phyloP scores from a whole-genome alignment of 228 moss, liverwort and hornwort genomes.

The Sphagnum fallax region DNA sequence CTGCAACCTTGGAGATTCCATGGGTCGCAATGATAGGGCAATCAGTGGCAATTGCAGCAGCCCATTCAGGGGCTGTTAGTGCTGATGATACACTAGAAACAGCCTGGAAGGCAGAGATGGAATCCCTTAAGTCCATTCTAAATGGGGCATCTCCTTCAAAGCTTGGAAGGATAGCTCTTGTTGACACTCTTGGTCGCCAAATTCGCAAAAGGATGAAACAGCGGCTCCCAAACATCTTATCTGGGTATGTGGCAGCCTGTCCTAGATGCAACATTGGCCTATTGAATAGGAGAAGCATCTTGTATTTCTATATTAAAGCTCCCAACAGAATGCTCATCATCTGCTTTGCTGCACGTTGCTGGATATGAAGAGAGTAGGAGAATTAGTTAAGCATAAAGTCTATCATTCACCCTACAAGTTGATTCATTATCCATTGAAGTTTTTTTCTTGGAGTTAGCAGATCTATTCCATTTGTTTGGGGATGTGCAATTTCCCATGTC shows the following conservation, averaged over 20 bases:
- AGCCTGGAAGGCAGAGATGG: constrained; percentile 98
- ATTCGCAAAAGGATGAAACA: constrained; percentile 80
- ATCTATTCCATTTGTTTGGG: too few species aligned
- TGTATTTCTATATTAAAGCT: not conserved
- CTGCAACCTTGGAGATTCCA: constrained; percentile 74
- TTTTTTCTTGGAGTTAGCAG: too few species aligned
- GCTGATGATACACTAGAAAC: constrained; percentile 88
- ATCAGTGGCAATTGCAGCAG: constrained; percentile 96
- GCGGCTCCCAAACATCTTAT: constrained; percentile 78
- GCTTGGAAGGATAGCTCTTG: constrained; percentile 84
- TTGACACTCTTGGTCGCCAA: constrained; percentile 76
- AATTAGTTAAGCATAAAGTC: too few species aligned
- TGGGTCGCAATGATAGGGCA: constrained; percentile 99
- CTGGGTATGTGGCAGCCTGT: constrained; percentile 49
- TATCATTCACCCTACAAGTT: too few species aligned
- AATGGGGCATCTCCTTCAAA: constrained; percentile 68
- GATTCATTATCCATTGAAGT: too few species aligned
- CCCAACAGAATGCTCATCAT: too few species aligned
- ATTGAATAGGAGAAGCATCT: not conserved
- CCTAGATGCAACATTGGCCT: not conserved
- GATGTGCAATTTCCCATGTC: too few species aligned
- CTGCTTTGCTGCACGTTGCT: too few species aligned
- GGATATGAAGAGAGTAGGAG: too few species aligned
- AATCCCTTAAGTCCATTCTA: constrained; percentile 79
- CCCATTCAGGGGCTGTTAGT: constrained; percentile 55